Percentiles rank a stretch among this genome's conserved stretches.
phyloP scores from a whole-genome alignment of 2,329 filamentous ascomycete species.

The Aspergillus puulaauensis region DNA sequence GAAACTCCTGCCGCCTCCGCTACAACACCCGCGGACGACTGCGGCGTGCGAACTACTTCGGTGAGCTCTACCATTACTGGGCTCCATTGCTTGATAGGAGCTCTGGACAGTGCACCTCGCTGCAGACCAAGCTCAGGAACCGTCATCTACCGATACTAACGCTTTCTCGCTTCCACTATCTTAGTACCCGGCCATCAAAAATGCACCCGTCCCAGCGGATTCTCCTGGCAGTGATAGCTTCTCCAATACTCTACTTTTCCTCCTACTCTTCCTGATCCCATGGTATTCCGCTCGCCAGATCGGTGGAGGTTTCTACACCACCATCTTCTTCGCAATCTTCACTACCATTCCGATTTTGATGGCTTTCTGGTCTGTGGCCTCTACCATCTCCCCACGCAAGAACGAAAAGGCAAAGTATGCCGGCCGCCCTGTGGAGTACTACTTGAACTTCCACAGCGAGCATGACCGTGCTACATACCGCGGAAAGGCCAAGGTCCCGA shows the following conservation, averaged over 20 bases:
- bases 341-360: constrained; percentile 76
- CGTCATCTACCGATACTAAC: neutral
- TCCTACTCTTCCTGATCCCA: constrained; percentile 69
- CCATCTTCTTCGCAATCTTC: constrained; percentile 80
- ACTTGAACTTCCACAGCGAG: constrained; percentile 56
- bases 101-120: neutral
- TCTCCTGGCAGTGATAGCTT: constrained; percentile 80
- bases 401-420: constrained; percentile 89
- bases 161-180: constrained; percentile 5
- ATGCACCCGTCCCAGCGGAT: constrained; percentile 90
- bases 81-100: neutral
- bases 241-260: constrained; percentile 76
- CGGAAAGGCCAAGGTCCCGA: constrained; percentile 51
- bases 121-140: neutral
- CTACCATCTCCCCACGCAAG: constrained; percentile 78
- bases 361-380: constrained; percentile 78
- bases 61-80: constrained; percentile 43
- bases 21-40: constrained; percentile 53
- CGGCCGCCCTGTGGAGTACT: constrained; percentile 84
- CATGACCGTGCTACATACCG: constrained; percentile 48
- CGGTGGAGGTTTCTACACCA: constrained; percentile 81
- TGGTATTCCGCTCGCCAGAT: constrained; percentile 80
- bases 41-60: constrained; percentile 61
- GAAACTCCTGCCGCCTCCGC: constrained; percentile 60
- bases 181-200: constrained; percentile 86